Evolutionary conservation across 495 filamentous ascomycete genomes (phyloP).

Genomic region (Recurvomyces mirabilis): DNA sequence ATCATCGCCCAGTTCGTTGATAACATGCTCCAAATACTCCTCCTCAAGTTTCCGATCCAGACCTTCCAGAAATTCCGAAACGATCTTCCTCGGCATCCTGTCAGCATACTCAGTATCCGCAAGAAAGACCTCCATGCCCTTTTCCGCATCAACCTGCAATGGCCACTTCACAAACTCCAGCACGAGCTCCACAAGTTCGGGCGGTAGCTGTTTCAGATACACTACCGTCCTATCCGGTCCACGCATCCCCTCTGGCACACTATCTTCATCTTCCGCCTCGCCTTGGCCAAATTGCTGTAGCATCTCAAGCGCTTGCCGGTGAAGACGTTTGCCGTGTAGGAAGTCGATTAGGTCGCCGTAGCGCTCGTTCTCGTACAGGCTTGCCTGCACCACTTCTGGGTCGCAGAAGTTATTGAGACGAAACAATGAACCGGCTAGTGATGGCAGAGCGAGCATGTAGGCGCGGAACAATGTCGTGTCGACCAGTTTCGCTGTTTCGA

Average conservation of each 20-base stretch:
- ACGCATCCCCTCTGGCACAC: conserved; percentile 54
- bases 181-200: conserved; percentile 81
- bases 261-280: conserved; percentile 50
- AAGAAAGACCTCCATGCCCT: conserved; percentile 93
- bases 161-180: conserved; percentile 90
- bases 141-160: conserved; percentile 51
- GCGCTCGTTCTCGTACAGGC: conserved; percentile 74
- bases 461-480: conserved; percentile 90
- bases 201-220: conserved; percentile 82
- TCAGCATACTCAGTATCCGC: conserved; percentile 93
- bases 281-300: conserved; percentile 67
- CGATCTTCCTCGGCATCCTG: conserved; percentile 63
- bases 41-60: conserved; percentile 63
- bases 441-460: conserved; percentile 80
- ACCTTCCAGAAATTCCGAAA: conserved; percentile 58
- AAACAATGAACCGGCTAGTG: conserved; percentile 79
- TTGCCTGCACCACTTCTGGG: conserved; percentile 86
- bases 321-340: conserved; percentile 86
- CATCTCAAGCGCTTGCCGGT: conserved; percentile 75
- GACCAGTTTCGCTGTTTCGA: conserved; percentile 65
- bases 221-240: conserved; percentile 74
- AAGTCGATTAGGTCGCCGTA: conserved; percentile 96
- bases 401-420: conserved; percentile 96
- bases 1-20: conserved; percentile 72
- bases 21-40: conserved; percentile 82